Percentiles rank a stretch among this genome's conserved stretches.
Conservation (phyloP, 192 early-diverging fungal species). For the Coemansia umbellata region DNA sequence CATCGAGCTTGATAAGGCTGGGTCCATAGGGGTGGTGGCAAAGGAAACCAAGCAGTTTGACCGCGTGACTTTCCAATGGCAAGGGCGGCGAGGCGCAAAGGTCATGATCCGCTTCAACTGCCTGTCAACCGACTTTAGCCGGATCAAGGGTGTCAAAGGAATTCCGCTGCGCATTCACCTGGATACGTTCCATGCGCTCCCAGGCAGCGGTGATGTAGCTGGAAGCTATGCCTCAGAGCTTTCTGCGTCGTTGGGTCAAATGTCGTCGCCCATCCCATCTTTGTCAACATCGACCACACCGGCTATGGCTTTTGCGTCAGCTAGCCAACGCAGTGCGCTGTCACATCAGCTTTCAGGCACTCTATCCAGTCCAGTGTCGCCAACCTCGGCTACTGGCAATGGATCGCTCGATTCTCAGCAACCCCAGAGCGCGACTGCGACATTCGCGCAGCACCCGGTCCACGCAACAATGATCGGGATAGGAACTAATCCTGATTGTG, state of each 20-base stretch:
- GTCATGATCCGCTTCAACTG: conserved; percentile 69
- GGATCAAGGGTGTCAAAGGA: conserved; percentile 80
- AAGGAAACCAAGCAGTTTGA: conserved; percentile 63
- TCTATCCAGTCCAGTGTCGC: not conserved
- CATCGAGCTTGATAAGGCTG: conserved; percentile 62
- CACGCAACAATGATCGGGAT: no score
- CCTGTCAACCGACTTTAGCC: conserved; percentile 74
- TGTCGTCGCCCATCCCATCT: conserved; percentile 22
- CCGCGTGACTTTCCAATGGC: conserved; percentile 68
- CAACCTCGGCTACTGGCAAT: not conserved
- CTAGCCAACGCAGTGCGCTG: not conserved
- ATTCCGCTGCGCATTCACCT: conserved; percentile 60
- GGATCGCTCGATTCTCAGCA: not conserved
- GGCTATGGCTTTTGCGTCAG: not conserved
- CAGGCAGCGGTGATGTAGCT: conserved; percentile 1
- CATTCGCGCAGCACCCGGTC: conserved; percentile 11
- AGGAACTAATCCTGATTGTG: no score
- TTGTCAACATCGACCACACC: not conserved
- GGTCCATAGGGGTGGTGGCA: conserved; percentile 54
- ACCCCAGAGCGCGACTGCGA: not conserved
- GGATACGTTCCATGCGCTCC: conserved; percentile 26
- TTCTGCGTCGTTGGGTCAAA: not conserved
- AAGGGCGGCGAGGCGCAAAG: conserved; percentile 60
- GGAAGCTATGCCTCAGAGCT: conserved; percentile 10
- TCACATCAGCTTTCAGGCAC: not conserved